Evolutionary conservation across 306 rosid species (phyloP), one percentile per base, ranked within the genome.

Genomic region (Ziziphus jujuba): DNA sequence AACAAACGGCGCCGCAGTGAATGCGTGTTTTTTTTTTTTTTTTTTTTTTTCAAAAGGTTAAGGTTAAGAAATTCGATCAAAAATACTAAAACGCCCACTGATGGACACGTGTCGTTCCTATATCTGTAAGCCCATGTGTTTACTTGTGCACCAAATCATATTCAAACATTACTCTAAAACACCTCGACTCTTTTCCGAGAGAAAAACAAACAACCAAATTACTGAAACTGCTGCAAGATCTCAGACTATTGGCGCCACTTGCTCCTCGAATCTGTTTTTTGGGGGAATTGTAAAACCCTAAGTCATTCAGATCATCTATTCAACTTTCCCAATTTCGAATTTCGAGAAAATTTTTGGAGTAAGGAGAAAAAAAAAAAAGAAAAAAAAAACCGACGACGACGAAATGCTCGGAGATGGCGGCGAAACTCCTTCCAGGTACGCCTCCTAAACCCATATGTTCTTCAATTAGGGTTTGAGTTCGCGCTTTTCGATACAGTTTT

Each of bases 391-490:
- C 65, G 20, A 13, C 66, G 48, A 44, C 7, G 63, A 40, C 61
- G 77, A 79, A 74, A 90, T 90, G 97, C 70, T 95, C 45, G 69
- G 87, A 72, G 79, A 79, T 67, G 87, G 85, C 31, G 80, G 69
- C 47, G 95, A 85, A 74, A 87, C 81, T 66, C 97, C 99, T 65
- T 73, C 89, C 44, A 95, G 98, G 98, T 92, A 79, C 65, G 48
- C 36, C 55, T 49, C 28, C 43, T 23, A 51, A 34, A 25, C 43
- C 21, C 5, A 5, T 61, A 20, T n/a, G 34, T 50, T 68, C 49
- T 23, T 36, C 22, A 15, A 60, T 36, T n/a, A n/a, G 63, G 63
- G 16, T 56, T 69, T 16, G 5, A 14, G 22, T 5, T 36, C n/a
- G 9, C 16, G 31, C 25, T 23, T 12, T 50, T 47, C 33, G 47